Evolutionary conservation across 495 filamentous ascomycete genomes (phyloP), one percentile per base, ranked within the genome.

Genomic region (Ramalina intermedia): DNA sequence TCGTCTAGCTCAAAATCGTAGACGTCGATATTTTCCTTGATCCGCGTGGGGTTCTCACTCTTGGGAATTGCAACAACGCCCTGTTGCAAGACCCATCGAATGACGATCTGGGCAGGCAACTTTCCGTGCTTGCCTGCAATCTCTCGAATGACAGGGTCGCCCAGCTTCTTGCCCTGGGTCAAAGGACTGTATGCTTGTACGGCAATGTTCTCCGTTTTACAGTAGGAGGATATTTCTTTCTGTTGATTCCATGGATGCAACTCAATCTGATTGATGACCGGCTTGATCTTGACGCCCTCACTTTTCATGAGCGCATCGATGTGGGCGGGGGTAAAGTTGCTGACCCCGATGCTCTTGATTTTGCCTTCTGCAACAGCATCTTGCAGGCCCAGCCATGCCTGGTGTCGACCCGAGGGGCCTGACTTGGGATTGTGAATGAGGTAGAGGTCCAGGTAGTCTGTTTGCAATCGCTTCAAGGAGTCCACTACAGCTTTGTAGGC

Each of bases 201-300:
- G 7, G 73, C 58, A 43, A 81, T 80, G 16, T 66, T 66, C 50
- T 77, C 67, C 49, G 53, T 50, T 20, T 66, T 56, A 43, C 70
- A 70, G 49, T 56, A 77, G 18, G 65, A 50, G 5, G 74, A 46
- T 18, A 77, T 65, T 6, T 70, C 52, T 5, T 60, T 55, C 51
- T 79, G 74, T 45, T 72, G 69, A 1, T 73, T 73, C 68, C 72
- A 84, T 52, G 76, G 79, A 65, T 70, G 80, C 41, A 89, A 68
- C 66, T 95, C 88, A 61, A 94, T 81, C 70, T 94, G 87, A 74
- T 94, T 93, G 54, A 89, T 86, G 9, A 84, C 82, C 13, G 88
- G 88, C 43, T 82, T 71, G 55, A 79, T 82, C 75, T 77, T 63
- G 53, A 46, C 49, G 43, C 43, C 49, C 35, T 47, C 37, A 26